These are phyloP conservation scores for Silene conica DNA, from an alignment of 148 eudicot genomes.

Conservation along the genomic window DNA sequence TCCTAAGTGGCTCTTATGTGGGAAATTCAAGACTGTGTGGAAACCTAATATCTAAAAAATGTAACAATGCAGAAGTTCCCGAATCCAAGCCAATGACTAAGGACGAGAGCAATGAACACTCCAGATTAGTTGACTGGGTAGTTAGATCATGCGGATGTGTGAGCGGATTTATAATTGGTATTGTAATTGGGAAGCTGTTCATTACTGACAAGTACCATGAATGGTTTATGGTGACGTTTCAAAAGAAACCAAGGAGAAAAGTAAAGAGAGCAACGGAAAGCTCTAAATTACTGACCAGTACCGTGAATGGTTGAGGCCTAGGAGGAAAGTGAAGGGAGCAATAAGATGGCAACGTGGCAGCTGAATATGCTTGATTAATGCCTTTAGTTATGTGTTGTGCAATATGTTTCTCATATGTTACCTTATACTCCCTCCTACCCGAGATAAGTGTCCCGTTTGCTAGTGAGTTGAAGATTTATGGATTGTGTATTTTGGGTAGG, in stretches of 20 bases:
- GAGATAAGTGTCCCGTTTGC: too few species aligned
- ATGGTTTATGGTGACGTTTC: constrained; percentile 19
- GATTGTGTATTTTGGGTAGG: too few species aligned
- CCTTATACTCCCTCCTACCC: too few species aligned
- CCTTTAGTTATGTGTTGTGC: too few species aligned
- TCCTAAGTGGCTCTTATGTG: constrained; percentile 22
- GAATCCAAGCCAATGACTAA: neutral
- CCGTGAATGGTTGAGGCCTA: too few species aligned
- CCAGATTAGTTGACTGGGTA: constrained; percentile 26
- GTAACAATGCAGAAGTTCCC: neutral
- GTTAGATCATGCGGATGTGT: constrained; percentile 23
- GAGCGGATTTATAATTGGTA: constrained; percentile 27
- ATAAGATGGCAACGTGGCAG: neutral
- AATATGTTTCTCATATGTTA: too few species aligned
- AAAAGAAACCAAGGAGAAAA: neutral
- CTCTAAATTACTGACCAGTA: too few species aligned
- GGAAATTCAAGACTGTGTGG: constrained; percentile 37
- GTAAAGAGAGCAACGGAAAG: neutral
- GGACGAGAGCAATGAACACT: constrained; percentile 8
- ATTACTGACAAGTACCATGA: constrained; percentile 17
- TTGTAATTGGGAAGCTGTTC: constrained; percentile 10
- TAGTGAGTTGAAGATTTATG: too few species aligned
- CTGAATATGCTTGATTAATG: too few species aligned
- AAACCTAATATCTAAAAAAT: constrained; percentile 19
- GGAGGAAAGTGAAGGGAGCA: too few species aligned